These are phyloP conservation scores for Avena atlantica DNA, from an alignment of 176 grass and related monocot species.

Conservation along the genomic window DNA sequence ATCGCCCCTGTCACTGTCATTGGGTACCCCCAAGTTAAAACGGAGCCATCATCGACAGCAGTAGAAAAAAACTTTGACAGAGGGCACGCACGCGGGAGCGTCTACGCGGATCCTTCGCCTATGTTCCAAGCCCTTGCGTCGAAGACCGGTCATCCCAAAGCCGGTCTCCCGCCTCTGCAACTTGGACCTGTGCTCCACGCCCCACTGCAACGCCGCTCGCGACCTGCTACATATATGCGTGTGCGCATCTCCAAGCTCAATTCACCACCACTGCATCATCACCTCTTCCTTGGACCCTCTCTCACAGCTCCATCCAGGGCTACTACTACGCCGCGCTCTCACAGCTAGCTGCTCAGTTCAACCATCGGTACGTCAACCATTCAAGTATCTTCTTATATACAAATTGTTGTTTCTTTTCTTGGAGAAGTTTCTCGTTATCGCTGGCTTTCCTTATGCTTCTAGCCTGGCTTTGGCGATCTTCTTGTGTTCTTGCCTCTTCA, in stretches of 20 bases:
- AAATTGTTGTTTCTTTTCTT: too few relatives aligned
- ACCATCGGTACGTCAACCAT: slow-evolving; percentile 13
- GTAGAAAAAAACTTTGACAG: neutral
- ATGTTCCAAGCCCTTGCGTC: neutral
- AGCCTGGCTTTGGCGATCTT: too few relatives aligned
- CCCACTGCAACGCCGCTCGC: neutral
- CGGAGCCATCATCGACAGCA: neutral
- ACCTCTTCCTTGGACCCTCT: neutral
- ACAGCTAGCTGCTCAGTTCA: too few relatives aligned
- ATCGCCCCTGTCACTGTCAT: too few relatives aligned
- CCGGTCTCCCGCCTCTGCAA: neutral
- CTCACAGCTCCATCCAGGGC: neutral
- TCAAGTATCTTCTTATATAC: too few relatives aligned
- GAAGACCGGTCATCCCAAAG: slow-evolving; percentile 26
- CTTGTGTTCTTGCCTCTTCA: too few relatives aligned
- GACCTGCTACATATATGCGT: neutral
- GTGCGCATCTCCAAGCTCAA: neutral
- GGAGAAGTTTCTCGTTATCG: too few relatives aligned
- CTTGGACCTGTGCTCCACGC: slow-evolving; percentile 4
- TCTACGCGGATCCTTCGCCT: slow-evolving; percentile 29
- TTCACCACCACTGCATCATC: neutral
- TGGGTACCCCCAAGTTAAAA: neutral
- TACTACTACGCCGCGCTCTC: too few relatives aligned
- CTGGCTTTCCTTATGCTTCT: too few relatives aligned
- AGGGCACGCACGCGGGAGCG: neutral